Percentiles rank a stretch among this genome's conserved stretches.
These are phyloP conservation scores for Solanum phureja DNA, from an alignment of 257 asterid genomes.

Conservation along the genomic window DNA sequence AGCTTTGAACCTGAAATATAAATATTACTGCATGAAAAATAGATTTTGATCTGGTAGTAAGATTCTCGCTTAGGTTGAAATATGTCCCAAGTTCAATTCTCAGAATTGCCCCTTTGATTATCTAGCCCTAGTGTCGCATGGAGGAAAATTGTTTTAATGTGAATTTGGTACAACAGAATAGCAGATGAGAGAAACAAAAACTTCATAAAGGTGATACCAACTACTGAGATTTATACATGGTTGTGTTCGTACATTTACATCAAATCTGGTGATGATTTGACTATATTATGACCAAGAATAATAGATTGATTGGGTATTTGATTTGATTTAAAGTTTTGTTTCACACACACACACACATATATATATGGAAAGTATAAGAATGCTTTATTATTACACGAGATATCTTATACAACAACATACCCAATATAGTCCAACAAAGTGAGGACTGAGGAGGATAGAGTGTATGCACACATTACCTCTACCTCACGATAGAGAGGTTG, in stretches of 20 bases:
- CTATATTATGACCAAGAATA: neutral
- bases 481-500: neutral
- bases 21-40: neutral
- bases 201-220: neutral
- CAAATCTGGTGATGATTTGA: neutral
- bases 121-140: neutral
- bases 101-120: neutral
- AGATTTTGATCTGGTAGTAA: neutral
- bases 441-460: neutral
- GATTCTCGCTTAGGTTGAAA: neutral
- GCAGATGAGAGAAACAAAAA: neutral
- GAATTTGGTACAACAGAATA: neutral
- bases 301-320: neutral
- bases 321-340: neutral
- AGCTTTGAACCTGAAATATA: neutral
- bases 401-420: neutral
- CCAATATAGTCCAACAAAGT: neutral
- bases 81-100: neutral
- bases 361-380: neutral
- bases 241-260: neutral
- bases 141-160: neutral
- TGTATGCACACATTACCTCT: neutral
- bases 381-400: neutral
- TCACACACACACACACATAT: neutral
- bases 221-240: neutral